Evolutionary conservation across 148 eudicot species (phyloP).

Genomic region (Rhododendron vialii): DNA sequence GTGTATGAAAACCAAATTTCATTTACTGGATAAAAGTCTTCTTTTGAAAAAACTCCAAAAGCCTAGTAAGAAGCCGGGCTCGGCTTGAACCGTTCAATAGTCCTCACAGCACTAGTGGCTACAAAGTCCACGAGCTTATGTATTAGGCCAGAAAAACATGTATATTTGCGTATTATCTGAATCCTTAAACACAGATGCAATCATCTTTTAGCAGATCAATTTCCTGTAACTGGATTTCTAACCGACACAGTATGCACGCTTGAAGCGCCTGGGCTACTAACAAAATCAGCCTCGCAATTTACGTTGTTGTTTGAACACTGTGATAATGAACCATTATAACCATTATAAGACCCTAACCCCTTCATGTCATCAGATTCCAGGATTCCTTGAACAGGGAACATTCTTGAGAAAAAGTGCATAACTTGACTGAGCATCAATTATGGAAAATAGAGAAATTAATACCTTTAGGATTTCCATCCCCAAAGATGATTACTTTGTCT

Average conservation of each 20-base stretch:
- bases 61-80: neutral
- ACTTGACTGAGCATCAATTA: neutral
- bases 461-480: constrained; percentile 65
- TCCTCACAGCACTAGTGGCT: neutral
- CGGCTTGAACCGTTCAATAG: neutral
- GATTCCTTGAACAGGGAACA: neutral
- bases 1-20: neutral
- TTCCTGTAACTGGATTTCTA: neutral
- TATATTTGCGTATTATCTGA: neutral
- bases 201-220: neutral
- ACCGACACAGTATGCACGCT: neutral
- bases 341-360: neutral
- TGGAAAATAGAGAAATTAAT: neutral
- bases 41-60: neutral
- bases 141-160: neutral
- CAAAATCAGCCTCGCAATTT: neutral
- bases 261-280: neutral
- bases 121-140: neutral
- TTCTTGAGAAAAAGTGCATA: neutral
- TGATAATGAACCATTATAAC: neutral
- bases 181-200: neutral
- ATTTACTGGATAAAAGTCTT: neutral
- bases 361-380: neutral
- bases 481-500: constrained; percentile 36
- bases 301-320: neutral